Conservation (phyloP, 805 yeast species). For the Candida silvicultrix region DNA sequence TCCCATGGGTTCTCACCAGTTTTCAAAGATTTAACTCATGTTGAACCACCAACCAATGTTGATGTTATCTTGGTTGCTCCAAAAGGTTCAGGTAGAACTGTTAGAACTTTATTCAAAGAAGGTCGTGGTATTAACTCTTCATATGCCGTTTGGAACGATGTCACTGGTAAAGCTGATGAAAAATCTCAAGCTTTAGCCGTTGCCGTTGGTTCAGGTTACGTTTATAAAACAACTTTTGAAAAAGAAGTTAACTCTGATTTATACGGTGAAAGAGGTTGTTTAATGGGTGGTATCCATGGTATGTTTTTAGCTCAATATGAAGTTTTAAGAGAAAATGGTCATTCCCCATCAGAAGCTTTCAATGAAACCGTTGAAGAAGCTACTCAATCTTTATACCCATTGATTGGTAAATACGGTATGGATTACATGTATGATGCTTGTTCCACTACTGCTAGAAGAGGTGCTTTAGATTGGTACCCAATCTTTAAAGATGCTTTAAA, state of each 20-base stretch:
- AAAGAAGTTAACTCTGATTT: conserved; percentile 98
- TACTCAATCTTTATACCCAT: conserved; percentile 98
- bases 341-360: conserved; percentile 99
- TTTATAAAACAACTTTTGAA: conserved; percentile 98
- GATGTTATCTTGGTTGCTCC: conserved; percentile 99
- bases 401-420: conserved; percentile 99
- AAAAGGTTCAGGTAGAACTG: conserved; percentile 99
- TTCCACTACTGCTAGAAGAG: conserved; percentile 99
- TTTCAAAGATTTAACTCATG: conserved; percentile 95
- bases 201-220: conserved; percentile 99
- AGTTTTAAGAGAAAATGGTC: conserved; percentile 99
- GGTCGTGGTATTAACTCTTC: conserved; percentile 99
- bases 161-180: conserved; percentile 98
- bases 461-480: conserved; percentile 99
- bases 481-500: conserved; percentile 96
- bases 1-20: conserved; percentile 99
- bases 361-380: conserved; percentile 99
- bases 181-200: conserved; percentile 97
- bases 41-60: conserved; percentile 88
- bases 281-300: conserved; percentile 99
- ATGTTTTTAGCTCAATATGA: conserved; percentile 99
- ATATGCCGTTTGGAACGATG: conserved; percentile 99
- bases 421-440: conserved; percentile 99
- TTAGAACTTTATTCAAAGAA: conserved; percentile 98
- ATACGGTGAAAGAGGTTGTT: conserved; percentile 99